These are phyloP conservation scores for Schwanniomyces occidentalis DNA, from an alignment of 805 yeast genomes.

Conservation along the genomic window DNA sequence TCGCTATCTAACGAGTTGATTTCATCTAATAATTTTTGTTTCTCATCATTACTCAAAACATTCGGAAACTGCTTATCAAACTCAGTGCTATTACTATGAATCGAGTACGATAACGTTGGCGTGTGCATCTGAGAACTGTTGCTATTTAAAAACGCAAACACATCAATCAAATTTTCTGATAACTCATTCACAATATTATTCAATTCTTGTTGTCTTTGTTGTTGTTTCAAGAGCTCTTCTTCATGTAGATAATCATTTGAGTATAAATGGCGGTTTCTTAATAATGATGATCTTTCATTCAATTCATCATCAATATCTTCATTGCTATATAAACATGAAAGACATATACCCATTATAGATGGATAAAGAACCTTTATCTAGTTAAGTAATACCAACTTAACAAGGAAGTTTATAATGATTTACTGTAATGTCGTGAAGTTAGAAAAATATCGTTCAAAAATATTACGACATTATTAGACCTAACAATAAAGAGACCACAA, in stretches of 20 bases:
- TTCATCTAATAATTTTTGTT: constrained; percentile 21
- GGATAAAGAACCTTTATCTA: no score
- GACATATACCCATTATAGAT: constrained; percentile 45
- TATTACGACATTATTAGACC: no score
- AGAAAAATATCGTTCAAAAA: no score
- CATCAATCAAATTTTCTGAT: constrained; percentile 36
- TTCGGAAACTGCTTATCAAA: constrained; percentile 21
- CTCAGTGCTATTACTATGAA: constrained; percentile 4
- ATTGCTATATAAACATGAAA: constrained; percentile 42
- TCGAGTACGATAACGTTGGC: constrained; percentile 5
- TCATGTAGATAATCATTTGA: constrained; percentile 37
- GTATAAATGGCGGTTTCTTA: constrained; percentile 25
- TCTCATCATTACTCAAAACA: constrained; percentile 23
- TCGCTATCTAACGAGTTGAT: constrained; percentile 16
- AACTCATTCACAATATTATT: constrained; percentile 48
- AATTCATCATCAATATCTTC: constrained; percentile 37
- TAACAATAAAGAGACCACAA: no score
- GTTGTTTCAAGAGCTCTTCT: constrained; percentile 39
- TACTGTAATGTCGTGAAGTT: no score
- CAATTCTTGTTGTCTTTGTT: constrained; percentile 47
- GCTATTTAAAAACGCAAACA: constrained; percentile 29
- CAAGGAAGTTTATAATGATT: no score
- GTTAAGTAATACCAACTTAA: no score
- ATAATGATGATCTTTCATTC: constrained; percentile 41
- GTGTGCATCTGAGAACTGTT: constrained; percentile 6